Base-by-base conservation (phyloP, 169 alveolate species). In the Eimeria zaria region DNA sequence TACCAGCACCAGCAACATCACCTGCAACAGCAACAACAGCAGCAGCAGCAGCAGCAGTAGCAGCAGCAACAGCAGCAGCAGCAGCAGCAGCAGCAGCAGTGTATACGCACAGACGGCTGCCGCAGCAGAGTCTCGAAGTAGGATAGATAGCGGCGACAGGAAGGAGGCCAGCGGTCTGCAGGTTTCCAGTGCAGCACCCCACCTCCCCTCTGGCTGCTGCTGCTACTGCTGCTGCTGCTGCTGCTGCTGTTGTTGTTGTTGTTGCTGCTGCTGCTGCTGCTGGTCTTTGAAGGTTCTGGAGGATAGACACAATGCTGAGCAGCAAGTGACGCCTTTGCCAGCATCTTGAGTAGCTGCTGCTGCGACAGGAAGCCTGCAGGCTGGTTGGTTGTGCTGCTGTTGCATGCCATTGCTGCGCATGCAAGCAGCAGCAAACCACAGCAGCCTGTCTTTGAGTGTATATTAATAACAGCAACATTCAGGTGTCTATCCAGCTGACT, bases 171-270 rank as follows among this genome's bases (percentile, higher is more conserved):
- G 44, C 71, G 76, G 44, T 73, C 95, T 2, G 95, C 80, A 6
- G 81, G 73, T 33, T 89, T 76, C 95, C 95, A 89, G 95, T 76
- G 71, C 44, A 89, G 62, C 69, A 89, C 95, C 39, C 95, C 95
- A 18, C 95, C 81, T 51, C 88, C 83, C 73, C 67, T 46, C 78
- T 89, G 81, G 33, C 22, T 51, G 95, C 74, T 71, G 58, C 60
- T 22, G 73, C 41, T 81, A 18, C 74, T 24, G 73, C 53, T 9
- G 58, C 41, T 46, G 73, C 9, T n/a, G 73, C 48, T 81, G 53
- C 88, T 78, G 62, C 58, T 71, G 87, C 55, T 7, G 87, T 44
- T 76, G 87, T 39, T 44, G 87, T 58, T 76, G 87, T 33, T 33
- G 12, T 27, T 22, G 89, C 62, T 22, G 64, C 39, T 46, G 73